Conservation (phyloP, 768 basidiomycete species). For the Russula sp. region DNA sequence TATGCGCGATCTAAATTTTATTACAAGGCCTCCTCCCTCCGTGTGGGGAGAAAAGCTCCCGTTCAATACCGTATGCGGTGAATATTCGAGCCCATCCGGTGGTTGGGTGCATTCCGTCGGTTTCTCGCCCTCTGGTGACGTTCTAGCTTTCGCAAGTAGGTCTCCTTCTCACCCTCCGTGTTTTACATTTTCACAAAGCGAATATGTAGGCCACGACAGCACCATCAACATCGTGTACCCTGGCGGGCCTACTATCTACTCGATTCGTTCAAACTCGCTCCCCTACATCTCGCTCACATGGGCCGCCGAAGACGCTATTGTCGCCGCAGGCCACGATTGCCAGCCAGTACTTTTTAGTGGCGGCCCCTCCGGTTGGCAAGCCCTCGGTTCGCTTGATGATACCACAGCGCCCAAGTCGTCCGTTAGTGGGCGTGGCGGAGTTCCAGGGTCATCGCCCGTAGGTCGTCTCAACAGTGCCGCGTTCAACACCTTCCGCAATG, state of each 20-base stretch:
- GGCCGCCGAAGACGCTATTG: slow-evolving; percentile 74
- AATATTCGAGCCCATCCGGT: slow-evolving; percentile 82
- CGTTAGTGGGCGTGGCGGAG: slow-evolving; percentile 47
- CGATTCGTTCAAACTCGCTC: slow-evolving; percentile 70
- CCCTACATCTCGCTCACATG: slow-evolving; percentile 85
- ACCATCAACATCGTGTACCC: slow-evolving; percentile 92
- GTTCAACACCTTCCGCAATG: slow-evolving; percentile 90
- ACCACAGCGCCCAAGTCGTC: slow-evolving; percentile 47
- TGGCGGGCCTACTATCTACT: slow-evolving; percentile 65
- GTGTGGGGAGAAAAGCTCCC: slow-evolving; percentile 99
- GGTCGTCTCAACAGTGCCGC: slow-evolving; percentile 84
- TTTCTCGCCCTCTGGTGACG: slow-evolving; percentile 96
- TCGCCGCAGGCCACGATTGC: slow-evolving; percentile 97
- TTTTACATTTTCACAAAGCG: slow-evolving; percentile 21
- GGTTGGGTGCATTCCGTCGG: slow-evolving; percentile 97
- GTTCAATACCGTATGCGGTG: slow-evolving; percentile 96
- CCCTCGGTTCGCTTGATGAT: slow-evolving; percentile 82
- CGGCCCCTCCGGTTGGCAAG: slow-evolving; percentile 70
- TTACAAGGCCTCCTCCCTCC: slow-evolving; percentile 70
- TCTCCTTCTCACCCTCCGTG: slow-evolving; percentile 25
- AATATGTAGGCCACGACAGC: slow-evolving; percentile 82
- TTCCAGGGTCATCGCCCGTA: slow-evolving; percentile 47
- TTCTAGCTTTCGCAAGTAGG: slow-evolving; percentile 89
- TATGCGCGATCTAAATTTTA: neutral
- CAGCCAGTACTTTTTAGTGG: slow-evolving; percentile 88